Evolutionary conservation across 352 stramenopile species (phyloP), one percentile per base, ranked within the genome.

Genomic region (Globisporangium sylvaticum): DNA sequence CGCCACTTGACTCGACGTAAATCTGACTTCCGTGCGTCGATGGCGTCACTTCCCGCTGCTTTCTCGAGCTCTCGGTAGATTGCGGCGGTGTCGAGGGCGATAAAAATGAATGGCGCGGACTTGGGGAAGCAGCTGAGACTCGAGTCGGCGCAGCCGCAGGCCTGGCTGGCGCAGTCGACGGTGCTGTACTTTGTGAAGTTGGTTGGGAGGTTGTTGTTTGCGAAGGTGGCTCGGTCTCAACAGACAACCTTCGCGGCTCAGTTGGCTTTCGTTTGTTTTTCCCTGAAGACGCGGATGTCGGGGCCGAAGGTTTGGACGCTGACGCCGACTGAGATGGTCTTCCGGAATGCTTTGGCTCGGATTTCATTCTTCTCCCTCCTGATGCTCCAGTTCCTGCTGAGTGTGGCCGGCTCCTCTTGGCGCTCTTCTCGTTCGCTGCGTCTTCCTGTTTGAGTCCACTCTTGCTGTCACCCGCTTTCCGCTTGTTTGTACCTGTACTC

Each of bases 401-500:
- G 6, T 31, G 25, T 0, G 48, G 15, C 3, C 39, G 39, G 8
- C 39, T 46, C 15, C 39, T 46, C 14, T 32, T 74, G 60, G 6
- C 46, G 64, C 39, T 46, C 55, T 62, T 69, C 39, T 46, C 4
- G 39, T 46, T 46, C 4, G 15, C n/a, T n/a, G 39, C 14, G 39
- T 46, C 18, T 37, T 32, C 46, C 32, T 37, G 34, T 29, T 63
- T 74, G 14, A 34, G 22, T 1, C 5, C 39, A 25, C 53, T 66
- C 6, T 62, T 37, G 34, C n/a, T 64, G 54, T 50, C 20, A 1
- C 48, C 44, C 1, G 25, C 39, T 32, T 71, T 70, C 46, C 56
- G 69, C 39, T 73, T 59, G 15, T 64, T 39, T 8, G 73, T 80
- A 37, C 65, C 69, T 4, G 73, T 80, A 37, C 65, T 71, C 32